Evolutionary conservation across 345 rosid species (phyloP), one percentile per base, ranked within the genome.

Genomic region (Mallotus nudiflorus): DNA sequence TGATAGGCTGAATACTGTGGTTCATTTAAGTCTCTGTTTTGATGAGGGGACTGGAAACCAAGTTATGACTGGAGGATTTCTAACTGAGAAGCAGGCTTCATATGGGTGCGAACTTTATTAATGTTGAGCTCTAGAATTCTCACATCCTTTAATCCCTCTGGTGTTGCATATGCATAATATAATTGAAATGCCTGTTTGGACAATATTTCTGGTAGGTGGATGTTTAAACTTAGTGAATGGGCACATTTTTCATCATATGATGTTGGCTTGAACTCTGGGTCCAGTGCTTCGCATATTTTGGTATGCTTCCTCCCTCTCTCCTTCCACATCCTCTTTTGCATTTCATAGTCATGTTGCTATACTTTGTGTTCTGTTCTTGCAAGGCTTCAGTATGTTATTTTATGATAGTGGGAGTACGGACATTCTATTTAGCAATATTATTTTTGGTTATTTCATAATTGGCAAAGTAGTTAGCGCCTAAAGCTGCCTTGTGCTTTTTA

Each of bases 11-110:
- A 91, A 88, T 66, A 78, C 89, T 4, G 80, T 94, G 89, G 84
- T 94, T 68, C 98, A 94, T 82, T 78, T 94, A 84, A 88, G 89
- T 59, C 88, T 94, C 14, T 94, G 98, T 80, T 94, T 94, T 57
- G 96, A 93, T 68, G 96, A 91, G 84, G 98, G 98, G 80, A 91
- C 96, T 25, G 98, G 98, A 82, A 89, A 88, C 75, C 92, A 91
- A 82, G 71, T 84, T 56, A 93, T 93, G 98, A 91, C 88, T 0
- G 98, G 98, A 75, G 98, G 98, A 40, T 93, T 93, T 77, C 84
- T 93, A 78, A 93, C 97, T 75, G 98, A 91, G 74, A 94, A 88
- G 75, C 88, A 94, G 72, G 96, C 97, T 53, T 89, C 98, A 46
- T 84, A 89, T 78, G 98, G 96, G 98, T 91, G 80, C 79, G 85